Percentiles rank a stretch among this genome's conserved stretches.
These are phyloP conservation scores for Vigna mungo DNA, from an alignment of 306 rosid species.

Conservation along the genomic window DNA sequence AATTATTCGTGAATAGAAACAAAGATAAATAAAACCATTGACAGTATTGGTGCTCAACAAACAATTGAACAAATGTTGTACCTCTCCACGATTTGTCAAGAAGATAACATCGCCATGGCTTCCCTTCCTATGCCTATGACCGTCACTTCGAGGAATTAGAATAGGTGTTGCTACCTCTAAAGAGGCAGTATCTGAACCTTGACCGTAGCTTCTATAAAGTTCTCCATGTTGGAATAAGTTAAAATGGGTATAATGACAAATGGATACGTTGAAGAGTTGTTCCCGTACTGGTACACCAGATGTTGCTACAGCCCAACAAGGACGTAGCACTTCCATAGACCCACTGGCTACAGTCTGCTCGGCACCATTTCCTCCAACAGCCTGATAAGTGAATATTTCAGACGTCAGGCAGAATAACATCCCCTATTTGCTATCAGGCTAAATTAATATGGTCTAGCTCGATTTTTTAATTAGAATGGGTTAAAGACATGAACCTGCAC, in stretches of 20 bases:
- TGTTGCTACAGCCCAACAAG: slow-evolving; percentile 99
- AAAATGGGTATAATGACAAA: slow-evolving; percentile 85
- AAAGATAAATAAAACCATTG: background rate
- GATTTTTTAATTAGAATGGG: background rate
- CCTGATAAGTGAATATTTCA: slow-evolving; percentile 59
- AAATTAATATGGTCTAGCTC: slow-evolving; percentile 28
- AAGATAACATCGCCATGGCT: slow-evolving; percentile 97
- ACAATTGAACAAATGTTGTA: slow-evolving; percentile 38
- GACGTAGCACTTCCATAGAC: slow-evolving; percentile 96
- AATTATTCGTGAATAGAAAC: slow-evolving; percentile 30
- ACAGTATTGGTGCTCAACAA: slow-evolving; percentile 33
- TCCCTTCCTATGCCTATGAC: slow-evolving; percentile 94
- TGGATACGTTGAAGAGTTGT: slow-evolving; percentile 94
- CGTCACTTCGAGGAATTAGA: slow-evolving; percentile 86
- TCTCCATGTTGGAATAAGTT: slow-evolving; percentile 94
- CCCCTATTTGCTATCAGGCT: slow-evolving; percentile 26
- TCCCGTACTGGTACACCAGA: slow-evolving; percentile 96
- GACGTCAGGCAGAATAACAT: slow-evolving; percentile 39
- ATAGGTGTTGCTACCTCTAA: slow-evolving; percentile 96
- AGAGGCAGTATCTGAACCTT: slow-evolving; percentile 69
- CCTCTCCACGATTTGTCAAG: slow-evolving; percentile 99
- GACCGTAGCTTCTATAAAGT: slow-evolving; percentile 70
- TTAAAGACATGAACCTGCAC: slow-evolving; percentile 72
- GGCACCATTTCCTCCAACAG: slow-evolving; percentile 98
- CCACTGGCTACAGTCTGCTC: slow-evolving; percentile 96